phyloP scores from a whole-genome alignment of 768 basidiomycete genomes.

The Fibroporia radiculosa region DNA sequence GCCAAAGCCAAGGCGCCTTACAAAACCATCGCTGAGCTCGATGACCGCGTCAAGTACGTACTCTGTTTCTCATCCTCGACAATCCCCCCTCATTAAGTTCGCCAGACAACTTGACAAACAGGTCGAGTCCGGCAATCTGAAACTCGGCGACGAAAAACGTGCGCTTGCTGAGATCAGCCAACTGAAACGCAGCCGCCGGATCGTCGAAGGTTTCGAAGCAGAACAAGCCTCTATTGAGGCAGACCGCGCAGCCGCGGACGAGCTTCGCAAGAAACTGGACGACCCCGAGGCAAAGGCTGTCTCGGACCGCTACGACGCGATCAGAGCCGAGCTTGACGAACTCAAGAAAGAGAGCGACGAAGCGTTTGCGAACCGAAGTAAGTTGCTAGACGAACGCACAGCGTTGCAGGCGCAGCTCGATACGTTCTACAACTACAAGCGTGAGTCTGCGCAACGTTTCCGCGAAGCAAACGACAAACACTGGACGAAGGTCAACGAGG shows the following conservation, averaged over 20 bases:
- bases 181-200: slow-evolving; percentile 60
- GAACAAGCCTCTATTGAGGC: slow-evolving; percentile 77
- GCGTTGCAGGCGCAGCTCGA: slow-evolving; percentile 61
- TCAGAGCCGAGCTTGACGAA: slow-evolving; percentile 80
- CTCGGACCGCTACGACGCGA: slow-evolving; percentile 71
- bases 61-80: slow-evolving; percentile 6
- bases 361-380: slow-evolving; percentile 68
- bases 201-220: slow-evolving; percentile 74
- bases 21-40: slow-evolving; percentile 81
- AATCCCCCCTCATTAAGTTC: slow-evolving; percentile 7
- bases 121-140: slow-evolving; percentile 87
- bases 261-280: slow-evolving; percentile 75
- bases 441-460: slow-evolving; percentile 61
- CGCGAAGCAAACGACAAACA: slow-evolving; percentile 80
- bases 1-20: slow-evolving; percentile 70
- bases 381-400: slow-evolving; percentile 85
- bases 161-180: slow-evolving; percentile 84
- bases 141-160: slow-evolving; percentile 92
- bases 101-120: slow-evolving; percentile 81
- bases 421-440: slow-evolving; percentile 65
- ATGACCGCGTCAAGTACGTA: slow-evolving; percentile 75
- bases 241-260: slow-evolving; percentile 68
- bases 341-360: slow-evolving; percentile 85
- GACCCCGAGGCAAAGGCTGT: slow-evolving; percentile 83
- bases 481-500: slow-evolving; percentile 82